Evolutionary conservation across 2,329 filamentous ascomycete species (phyloP), one percentile per base, ranked within the genome.

Genomic region (Venturia effusa): DNA sequence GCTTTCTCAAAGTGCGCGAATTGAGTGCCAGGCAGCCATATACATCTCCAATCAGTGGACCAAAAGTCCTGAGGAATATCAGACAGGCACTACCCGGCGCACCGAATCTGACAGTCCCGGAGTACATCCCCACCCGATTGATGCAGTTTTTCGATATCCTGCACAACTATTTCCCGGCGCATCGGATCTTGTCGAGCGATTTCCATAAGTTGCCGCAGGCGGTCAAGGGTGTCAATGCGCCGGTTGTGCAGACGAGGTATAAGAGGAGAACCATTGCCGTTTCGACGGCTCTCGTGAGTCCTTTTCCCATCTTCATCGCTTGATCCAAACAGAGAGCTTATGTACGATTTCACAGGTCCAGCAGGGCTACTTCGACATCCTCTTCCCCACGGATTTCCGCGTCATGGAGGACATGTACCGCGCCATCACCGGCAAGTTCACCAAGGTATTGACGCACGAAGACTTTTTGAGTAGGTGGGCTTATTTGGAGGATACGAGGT

Each of bases 291-390:
- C 83, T 96, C 74, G 94, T 96, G 80, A 77, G 88, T 77, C n/a
- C 15, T 57, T 15, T n/a, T 39, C 10, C n/a, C 30, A 1, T 32
- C n/a, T 8, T 24, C 5, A 19, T 61, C 57, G 11, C 24, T 11
- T 61, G 34, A n/a, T 30, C 22, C n/a, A 10, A 32, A 15, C 8
- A 48, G 3, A 40, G 62, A 39, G 11, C 66, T 40, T 8, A 60
- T 48, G 51, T n/a, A 22, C 64, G n/a, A 64, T 67, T 22, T 24
- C 41, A 48, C 67, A 95, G 90, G 90, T 97, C 59, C 92, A 97
- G 74, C 95, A 99, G 78, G 95, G 94, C 57, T 97, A 96, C 77
- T 99, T 99, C 73, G 95, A 99, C 74, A 97, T 99, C 70, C 87
- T 99, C 73, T 99, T 99, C 78, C 94, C 94, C 0, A 99, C 94